phyloP scores from a whole-genome alignment of 2,329 filamentous ascomycete genomes.

The Aspergillus floridensis region DNA sequence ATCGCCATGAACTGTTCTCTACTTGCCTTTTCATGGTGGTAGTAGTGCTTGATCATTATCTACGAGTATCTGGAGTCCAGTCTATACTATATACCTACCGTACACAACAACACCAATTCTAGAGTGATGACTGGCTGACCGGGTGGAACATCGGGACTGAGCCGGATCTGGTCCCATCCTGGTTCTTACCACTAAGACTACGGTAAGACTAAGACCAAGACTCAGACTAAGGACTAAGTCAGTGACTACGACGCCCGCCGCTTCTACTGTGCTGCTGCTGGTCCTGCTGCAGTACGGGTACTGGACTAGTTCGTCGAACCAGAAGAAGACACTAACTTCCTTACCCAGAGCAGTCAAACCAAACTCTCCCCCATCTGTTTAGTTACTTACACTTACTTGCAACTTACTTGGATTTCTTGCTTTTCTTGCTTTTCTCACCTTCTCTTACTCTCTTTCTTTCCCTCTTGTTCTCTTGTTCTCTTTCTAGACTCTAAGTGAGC shows the following conservation, averaged over 20 bases:
- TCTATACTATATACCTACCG: too few species aligned
- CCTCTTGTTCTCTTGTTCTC: background rate
- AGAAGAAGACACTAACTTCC: too few species aligned
- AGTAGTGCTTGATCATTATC: too few species aligned
- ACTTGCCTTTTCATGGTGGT: too few species aligned
- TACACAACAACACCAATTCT: conserved; percentile 3
- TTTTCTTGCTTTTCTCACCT: conserved; percentile 18
- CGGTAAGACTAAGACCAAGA: too few species aligned
- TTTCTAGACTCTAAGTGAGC: background rate
- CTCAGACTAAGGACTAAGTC: too few species aligned
- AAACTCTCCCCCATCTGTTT: background rate
- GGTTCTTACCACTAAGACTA: conserved; percentile 3
- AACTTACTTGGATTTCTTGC: background rate
- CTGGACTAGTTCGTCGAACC: background rate
- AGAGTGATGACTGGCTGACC: conserved; percentile 15
- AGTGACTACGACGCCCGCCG: background rate
- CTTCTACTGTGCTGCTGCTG: too few species aligned
- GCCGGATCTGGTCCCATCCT: conserved; percentile 10
- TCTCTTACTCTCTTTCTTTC: conserved; percentile 6
- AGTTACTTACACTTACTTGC: background rate
- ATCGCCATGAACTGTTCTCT: background rate
- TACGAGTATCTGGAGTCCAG: too few species aligned
- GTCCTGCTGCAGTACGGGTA: background rate
- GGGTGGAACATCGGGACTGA: conserved; percentile 14
- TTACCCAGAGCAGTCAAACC: too few species aligned